Evolutionary conservation across 2,329 filamentous ascomycete species (phyloP).

Genomic region (Aureobasidium sp.): DNA sequence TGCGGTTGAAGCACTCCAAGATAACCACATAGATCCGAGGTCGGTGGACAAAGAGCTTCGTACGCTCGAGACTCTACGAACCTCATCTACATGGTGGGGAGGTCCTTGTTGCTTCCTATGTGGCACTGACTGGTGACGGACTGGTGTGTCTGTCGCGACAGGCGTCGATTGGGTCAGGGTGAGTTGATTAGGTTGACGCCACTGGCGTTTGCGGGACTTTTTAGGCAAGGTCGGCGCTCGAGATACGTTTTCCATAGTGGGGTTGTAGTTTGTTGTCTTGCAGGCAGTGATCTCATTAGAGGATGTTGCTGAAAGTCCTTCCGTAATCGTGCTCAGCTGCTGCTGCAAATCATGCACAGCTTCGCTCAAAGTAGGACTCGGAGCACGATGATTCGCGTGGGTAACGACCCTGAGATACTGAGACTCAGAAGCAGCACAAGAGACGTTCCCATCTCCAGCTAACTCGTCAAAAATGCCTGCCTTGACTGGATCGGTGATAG

Average conservation of each 20-base stretch:
- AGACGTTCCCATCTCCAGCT: slow-evolving; percentile 6
- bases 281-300: slow-evolving; percentile 14
- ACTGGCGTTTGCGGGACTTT: slow-evolving; percentile 34
- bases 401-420: neutral
- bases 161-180: neutral
- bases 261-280: slow-evolving; percentile 18
- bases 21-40: neutral
- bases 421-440: slow-evolving; percentile 5
- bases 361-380: slow-evolving; percentile 40
- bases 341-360: slow-evolving; percentile 32
- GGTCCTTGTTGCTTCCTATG: neutral
- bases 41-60: neutral
- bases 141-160: neutral
- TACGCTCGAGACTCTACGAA: slow-evolving; percentile 1
- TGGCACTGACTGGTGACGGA: neutral
- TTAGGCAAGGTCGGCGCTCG: slow-evolving; percentile 30
- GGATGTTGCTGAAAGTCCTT: slow-evolving; percentile 15
- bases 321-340: slow-evolving; percentile 21
- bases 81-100: neutral
- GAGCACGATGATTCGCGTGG: neutral
- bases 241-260: slow-evolving; percentile 18
- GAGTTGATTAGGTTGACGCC: slow-evolving; percentile 13
- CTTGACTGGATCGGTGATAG: slow-evolving; percentile 19
- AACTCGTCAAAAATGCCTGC: slow-evolving; percentile 22
- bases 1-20: neutral